Conservation (phyloP, 257 asterid species). For the Nyctanthes arbortristis region DNA sequence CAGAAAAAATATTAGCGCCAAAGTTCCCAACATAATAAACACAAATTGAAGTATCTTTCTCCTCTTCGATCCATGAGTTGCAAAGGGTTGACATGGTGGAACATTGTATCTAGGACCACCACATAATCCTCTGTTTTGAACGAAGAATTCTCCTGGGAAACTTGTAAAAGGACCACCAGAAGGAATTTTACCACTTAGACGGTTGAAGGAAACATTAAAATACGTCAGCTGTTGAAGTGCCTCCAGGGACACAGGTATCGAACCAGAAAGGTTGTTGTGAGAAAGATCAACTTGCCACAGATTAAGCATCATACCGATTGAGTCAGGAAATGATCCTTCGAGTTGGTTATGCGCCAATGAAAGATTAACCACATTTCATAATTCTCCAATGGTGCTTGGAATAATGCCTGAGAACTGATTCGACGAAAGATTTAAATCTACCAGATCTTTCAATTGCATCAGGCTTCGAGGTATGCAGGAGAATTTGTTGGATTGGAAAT, state of each 20-base stretch:
- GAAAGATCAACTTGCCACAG: slow-evolving; percentile 31
- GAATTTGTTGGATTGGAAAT: slow-evolving; percentile 18
- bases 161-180: slow-evolving; percentile 27
- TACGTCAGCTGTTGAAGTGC: slow-evolving; percentile 18
- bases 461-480: slow-evolving; percentile 25
- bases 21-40: background rate
- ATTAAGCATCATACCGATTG: slow-evolving; percentile 16
- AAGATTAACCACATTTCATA: background rate
- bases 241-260: slow-evolving; percentile 34
- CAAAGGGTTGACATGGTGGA: slow-evolving; percentile 23
- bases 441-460: slow-evolving; percentile 26
- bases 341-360: slow-evolving; percentile 29
- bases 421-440: slow-evolving; percentile 26
- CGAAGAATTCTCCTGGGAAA: slow-evolving; percentile 23
- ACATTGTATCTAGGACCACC: slow-evolving; percentile 29
- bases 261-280: slow-evolving; percentile 28
- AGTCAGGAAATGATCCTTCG: slow-evolving; percentile 27
- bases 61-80: background rate
- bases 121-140: slow-evolving; percentile 29
- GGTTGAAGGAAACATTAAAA: slow-evolving; percentile 34
- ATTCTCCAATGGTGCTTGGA: slow-evolving; percentile 21
- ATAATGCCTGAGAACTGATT: slow-evolving; percentile 24
- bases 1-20: background rate
- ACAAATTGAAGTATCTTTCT: background rate
- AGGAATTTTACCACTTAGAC: slow-evolving; percentile 30